These are phyloP conservation scores for Heterococcus sp. DNA, from an alignment of 108 stramenopile species.

Conservation along the genomic window DNA sequence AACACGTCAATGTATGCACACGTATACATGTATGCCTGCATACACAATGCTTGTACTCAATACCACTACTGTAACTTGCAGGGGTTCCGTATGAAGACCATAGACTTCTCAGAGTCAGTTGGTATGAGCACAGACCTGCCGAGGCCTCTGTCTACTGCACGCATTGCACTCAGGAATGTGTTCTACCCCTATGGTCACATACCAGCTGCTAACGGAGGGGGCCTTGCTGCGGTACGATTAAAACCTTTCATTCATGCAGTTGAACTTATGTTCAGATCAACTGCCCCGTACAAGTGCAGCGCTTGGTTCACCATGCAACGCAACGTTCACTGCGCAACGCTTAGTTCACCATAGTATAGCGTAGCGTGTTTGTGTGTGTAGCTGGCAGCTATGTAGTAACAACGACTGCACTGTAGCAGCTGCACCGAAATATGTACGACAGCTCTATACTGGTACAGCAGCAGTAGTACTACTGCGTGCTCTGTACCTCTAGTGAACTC, in stretches of 20 bases:
- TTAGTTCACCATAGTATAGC: background rate
- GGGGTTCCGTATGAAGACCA: conserved; percentile 36
- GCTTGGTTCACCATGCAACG: too few species aligned
- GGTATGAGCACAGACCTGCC: conserved; percentile 39
- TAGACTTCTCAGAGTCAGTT: conserved; percentile 17
- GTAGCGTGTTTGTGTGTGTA: background rate
- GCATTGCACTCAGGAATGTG: conserved; percentile 30
- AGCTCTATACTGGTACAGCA: background rate
- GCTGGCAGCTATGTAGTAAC: background rate
- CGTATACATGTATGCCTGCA: too few species aligned
- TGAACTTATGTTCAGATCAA: too few species aligned
- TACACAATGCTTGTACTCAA: too few species aligned
- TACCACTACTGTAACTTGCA: too few species aligned
- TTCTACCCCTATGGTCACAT: conserved; percentile 16
- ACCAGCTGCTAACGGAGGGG: too few species aligned
- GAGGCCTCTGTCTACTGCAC: conserved; percentile 31
- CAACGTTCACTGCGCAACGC: conserved; percentile 3
- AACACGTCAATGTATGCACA: too few species aligned
- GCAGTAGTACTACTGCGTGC: background rate
- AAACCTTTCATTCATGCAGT: too few species aligned
- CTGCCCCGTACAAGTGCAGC: too few species aligned
- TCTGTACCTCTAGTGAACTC: background rate
- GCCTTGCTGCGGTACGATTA: too few species aligned
- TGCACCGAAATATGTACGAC: background rate
- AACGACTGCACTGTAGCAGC: background rate